Evolutionary conservation across 306 rosid species (phyloP), one percentile per base, ranked within the genome.

Genomic region (Vigna nakashimae): DNA sequence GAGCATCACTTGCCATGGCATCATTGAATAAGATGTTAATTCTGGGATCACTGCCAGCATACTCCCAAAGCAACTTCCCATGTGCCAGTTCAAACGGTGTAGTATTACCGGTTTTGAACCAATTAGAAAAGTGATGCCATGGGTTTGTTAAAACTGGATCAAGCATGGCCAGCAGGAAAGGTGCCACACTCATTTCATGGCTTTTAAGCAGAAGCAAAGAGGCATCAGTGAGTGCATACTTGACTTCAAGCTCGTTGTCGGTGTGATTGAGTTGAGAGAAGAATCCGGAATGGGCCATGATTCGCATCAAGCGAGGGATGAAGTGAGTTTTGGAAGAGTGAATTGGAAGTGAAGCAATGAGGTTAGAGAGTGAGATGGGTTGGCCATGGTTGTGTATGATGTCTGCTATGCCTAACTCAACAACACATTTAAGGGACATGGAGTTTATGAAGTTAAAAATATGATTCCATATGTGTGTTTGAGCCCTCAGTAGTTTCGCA

Each of bases 321-420:
- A 0, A 11, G 1, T 0, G 2, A 0, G 49, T 51, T 43, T 79
- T 79, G 7, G 73, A 71, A 7, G 73, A 49, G 7, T 63, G 78
- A 5, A 79, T 72, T 40, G 73, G 51, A 1, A 79, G 67, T 28
- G 67, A 71, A 40, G 78, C 16, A 40, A 72, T 79, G 50, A 79
- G 78, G 7, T 56, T 26, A 13, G 77, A 40, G 15, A 56, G 66
- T 38, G 77, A 52, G 42, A 72, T 72, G 26, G 77, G 67, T 79
- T 79, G 24, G 8, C 59, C 83, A 71, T 79, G 28, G 8, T 51
- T 79, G 28, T 79, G 78, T 50, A 79, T 71, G 28, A 71, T 10
- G 64, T 79, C 78, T 22, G 78, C 73, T 79, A 79, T 79, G 18
- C 67, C 73, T 26, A 79, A 79, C 4, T 71, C 83, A 40, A 79